A percentile compares a stretch with the other conserved stretches of the same genome.
These are phyloP conservation scores for Coniferiporia weirii DNA, from an alignment of 1,284 basidiomycete species.

Conservation along the genomic window DNA sequence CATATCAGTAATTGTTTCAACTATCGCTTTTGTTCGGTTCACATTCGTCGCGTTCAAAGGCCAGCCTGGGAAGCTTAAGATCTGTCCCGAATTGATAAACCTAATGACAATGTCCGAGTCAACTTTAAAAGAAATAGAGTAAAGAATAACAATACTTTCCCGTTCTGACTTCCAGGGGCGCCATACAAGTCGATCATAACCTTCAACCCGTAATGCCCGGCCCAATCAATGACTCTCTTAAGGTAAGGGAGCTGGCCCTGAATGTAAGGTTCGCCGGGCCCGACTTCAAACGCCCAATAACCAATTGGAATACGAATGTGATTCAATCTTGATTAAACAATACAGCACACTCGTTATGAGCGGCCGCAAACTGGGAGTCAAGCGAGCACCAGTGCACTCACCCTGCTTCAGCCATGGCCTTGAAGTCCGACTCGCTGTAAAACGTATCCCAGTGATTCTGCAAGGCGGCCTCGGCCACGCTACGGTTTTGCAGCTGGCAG, in stretches of 20 bases:
- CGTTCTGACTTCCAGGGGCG: constrained; percentile 81
- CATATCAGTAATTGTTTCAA: constrained; percentile 58
- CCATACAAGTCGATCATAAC: constrained; percentile 82
- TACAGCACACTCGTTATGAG: constrained; percentile 13
- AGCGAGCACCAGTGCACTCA: constrained; percentile 23
- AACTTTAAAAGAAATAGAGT: not conserved
- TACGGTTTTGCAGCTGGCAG: constrained; percentile 50
- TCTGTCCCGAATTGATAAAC: constrained; percentile 84
- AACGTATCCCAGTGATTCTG: constrained; percentile 75
- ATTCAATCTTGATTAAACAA: constrained; percentile 49
- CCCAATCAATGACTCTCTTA: constrained; percentile 73
- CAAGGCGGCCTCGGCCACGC: constrained; percentile 46
- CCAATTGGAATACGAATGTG: constrained; percentile 87
- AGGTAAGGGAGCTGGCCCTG: constrained; percentile 75
- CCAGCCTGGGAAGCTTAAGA: constrained; percentile 61
- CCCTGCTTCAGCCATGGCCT: constrained; percentile 69
- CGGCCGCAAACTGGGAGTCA: constrained; percentile 18
- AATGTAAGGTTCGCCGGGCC: constrained; percentile 77
- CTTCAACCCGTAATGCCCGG: constrained; percentile 68
- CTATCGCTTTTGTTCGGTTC: constrained; percentile 62
- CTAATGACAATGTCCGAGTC: constrained; percentile 30
- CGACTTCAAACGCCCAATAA: constrained; percentile 88
- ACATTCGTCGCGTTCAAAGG: constrained; percentile 63
- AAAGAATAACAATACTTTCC: constrained; percentile 36
- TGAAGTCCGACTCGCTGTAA: constrained; percentile 76